Base-by-base conservation (phyloP, 768 basidiomycete species). In the Lenzites betulinus region DNA sequence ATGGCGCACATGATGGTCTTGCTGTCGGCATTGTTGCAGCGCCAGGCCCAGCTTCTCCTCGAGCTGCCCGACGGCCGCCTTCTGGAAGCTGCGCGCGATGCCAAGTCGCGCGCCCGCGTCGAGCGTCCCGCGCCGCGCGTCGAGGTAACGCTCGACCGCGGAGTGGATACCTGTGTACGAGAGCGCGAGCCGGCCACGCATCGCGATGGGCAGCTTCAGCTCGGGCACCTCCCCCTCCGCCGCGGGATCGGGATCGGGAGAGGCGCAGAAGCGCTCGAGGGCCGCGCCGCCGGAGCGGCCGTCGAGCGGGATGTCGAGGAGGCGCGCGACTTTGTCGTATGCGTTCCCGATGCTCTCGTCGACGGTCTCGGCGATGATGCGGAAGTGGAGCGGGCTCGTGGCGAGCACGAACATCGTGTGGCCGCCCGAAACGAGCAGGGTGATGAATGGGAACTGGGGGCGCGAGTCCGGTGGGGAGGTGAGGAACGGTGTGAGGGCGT, bases 341-440 rank as follows among this genome's bases (percentile, higher is more conserved):
- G 88, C 79, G 49, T 88, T 82, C 1, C 95, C 93, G 22, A 95
- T 82, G 59, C 85, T 86, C 67, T 85, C 84, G 65, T 95, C 93
- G 6, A 77, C 74, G 0, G 90, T 92, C 16, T 87, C 88, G 0
- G 90, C 88, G 28, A 98, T 76, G 39, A 90, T 83, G 60, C 78
- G 77, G 71, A 92, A 97, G 0, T 77, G 74, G 6, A 75, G 77
- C 26, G 73, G 71, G 1, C 87, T 86, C 0, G 71, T 78, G 1
- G 88, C 92, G 12, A 96, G 85, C 1, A 97, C 79, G 38, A 98
- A 80, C 39, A 98, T 79, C 0, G 95, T 95, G 71, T 98, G 96
- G 2, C 95, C 95, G n/a, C 96, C 96, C 0, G 94, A 95, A 49
- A 96, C 80, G 18, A 98, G 81, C 13, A 98, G 79, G 0, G 90